phyloP scores from a whole-genome alignment of 352 stramenopile genomes.

The Globisporangium paroecandrum region DNA sequence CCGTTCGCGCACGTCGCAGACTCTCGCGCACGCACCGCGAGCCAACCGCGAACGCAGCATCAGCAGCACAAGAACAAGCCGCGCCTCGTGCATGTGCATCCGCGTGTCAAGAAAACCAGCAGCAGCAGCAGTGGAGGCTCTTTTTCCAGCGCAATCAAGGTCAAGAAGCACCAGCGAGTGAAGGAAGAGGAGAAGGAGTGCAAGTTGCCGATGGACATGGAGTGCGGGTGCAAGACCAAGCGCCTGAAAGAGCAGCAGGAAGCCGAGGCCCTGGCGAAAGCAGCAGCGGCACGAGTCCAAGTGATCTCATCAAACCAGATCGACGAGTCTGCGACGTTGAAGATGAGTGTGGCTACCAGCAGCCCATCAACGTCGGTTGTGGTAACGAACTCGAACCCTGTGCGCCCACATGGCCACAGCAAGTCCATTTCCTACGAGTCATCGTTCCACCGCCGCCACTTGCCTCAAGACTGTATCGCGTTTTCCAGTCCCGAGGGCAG shows the following conservation, averaged over 20 bases:
- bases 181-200: slow-evolving; percentile 24
- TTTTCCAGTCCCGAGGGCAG: slow-evolving; percentile 56
- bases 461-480: slow-evolving; percentile 45
- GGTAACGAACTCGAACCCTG: slow-evolving; percentile 7
- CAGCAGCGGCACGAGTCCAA: slow-evolving; percentile 8
- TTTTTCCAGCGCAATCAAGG: background rate
- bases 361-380: background rate
- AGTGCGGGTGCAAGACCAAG: slow-evolving; percentile 46
- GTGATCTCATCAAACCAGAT: slow-evolving; percentile 11
- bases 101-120: background rate
- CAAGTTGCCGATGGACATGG: slow-evolving; percentile 45
- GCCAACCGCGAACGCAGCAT: background rate
- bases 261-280: slow-evolving; percentile 24
- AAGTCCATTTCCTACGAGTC: slow-evolving; percentile 17
- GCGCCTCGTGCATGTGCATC: background rate
- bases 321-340: background rate
- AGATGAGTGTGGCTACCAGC: background rate
- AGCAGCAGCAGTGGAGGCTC: background rate
- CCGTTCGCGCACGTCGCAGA: slow-evolving; percentile 14
- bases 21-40: background rate
- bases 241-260: slow-evolving; percentile 39
- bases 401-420: background rate
- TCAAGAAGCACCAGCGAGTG: background rate
- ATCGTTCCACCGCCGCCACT: slow-evolving; percentile 54
- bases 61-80: slow-evolving; percentile 7